Percentiles rank a stretch among this genome's conserved stretches.
These are phyloP conservation scores for Xylaria polymorpha DNA, from an alignment of 2,329 filamentous ascomycete species.

Conservation along the genomic window DNA sequence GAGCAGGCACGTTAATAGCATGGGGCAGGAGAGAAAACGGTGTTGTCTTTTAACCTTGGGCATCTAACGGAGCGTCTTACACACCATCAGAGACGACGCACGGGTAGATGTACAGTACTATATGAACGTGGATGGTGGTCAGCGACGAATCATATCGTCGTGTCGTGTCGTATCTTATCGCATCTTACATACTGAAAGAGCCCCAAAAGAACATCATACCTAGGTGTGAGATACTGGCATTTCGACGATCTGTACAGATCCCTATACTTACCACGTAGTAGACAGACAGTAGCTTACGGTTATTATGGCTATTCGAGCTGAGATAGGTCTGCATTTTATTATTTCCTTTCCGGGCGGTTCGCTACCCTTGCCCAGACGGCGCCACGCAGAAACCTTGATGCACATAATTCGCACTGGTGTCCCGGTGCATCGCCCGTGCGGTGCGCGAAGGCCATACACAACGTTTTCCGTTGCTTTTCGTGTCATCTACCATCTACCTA, in stretches of 20 bases:
- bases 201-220: conserved; percentile 14
- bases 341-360: conserved; percentile 8
- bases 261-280: background rate
- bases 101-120: conserved; percentile 14
- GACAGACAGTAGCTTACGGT: too few relatives aligned
- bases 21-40: conserved; percentile 4
- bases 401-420: conserved; percentile 15
- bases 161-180: conserved; percentile 2
- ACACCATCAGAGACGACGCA: conserved; percentile 13
- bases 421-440: conserved; percentile 7
- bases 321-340: background rate
- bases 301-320: conserved; percentile 10
- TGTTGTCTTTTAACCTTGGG: background rate
- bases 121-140: background rate
- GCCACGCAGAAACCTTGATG: conserved; percentile 17
- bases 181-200: conserved; percentile 8
- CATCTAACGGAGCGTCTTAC: conserved; percentile 21
- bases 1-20: background rate
- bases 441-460: conserved; percentile 5
- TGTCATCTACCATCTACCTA: conserved; percentile 5
- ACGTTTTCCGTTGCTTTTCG: conserved; percentile 24
- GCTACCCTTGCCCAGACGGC: conserved; percentile 4
- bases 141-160: conserved; percentile 18
- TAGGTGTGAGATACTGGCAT: conserved; percentile 23
- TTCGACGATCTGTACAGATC: background rate